A percentile compares a stretch with the other conserved stretches of the same genome.
Evolutionary conservation across 2,329 filamentous ascomycete species (phyloP).

Genomic region (Claviceps cyperi): DNA sequence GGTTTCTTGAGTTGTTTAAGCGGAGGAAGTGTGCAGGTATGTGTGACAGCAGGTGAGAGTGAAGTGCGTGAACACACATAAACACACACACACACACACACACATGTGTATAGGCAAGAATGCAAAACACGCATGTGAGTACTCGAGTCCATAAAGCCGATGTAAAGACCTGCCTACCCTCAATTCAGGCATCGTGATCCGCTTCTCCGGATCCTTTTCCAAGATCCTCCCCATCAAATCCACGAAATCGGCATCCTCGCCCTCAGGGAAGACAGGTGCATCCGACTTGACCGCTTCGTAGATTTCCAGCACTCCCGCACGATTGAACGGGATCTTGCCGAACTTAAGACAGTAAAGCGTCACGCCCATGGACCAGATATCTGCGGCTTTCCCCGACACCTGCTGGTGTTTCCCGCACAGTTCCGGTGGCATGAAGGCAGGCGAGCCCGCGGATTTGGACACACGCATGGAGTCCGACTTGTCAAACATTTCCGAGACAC

Average conservation of each 20-base stretch:
- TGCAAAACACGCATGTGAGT: neutral
- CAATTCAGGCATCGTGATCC: constrained; percentile 71
- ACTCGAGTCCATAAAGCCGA: neutral
- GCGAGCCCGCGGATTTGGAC: constrained; percentile 84
- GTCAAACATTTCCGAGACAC: constrained; percentile 98
- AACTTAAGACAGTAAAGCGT: constrained; percentile 88
- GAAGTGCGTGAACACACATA: too few relatives aligned
- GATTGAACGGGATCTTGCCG: constrained; percentile 75
- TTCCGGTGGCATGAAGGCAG: constrained; percentile 87
- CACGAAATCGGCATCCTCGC: constrained; percentile 52
- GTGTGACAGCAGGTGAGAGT: too few relatives aligned
- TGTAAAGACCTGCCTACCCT: constrained; percentile 42
- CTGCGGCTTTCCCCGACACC: constrained; percentile 76
- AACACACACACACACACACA: too few relatives aligned
- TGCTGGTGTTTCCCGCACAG: constrained; percentile 78
- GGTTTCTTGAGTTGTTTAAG: neutral
- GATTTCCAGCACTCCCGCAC: constrained; percentile 64
- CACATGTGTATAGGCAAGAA: neutral
- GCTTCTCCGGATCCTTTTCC: constrained; percentile 70
- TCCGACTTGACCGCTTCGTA: constrained; percentile 79
- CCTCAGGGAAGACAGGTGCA: constrained; percentile 43
- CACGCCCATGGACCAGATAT: constrained; percentile 98
- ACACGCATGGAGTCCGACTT: constrained; percentile 76
- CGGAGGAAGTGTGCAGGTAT: too few relatives aligned
- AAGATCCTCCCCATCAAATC: constrained; percentile 62